Evolutionary conservation across 2,329 filamentous ascomycete genomes (phyloP), one percentile per base, ranked within the genome.

Genomic region (Hypoxylon sp.): DNA sequence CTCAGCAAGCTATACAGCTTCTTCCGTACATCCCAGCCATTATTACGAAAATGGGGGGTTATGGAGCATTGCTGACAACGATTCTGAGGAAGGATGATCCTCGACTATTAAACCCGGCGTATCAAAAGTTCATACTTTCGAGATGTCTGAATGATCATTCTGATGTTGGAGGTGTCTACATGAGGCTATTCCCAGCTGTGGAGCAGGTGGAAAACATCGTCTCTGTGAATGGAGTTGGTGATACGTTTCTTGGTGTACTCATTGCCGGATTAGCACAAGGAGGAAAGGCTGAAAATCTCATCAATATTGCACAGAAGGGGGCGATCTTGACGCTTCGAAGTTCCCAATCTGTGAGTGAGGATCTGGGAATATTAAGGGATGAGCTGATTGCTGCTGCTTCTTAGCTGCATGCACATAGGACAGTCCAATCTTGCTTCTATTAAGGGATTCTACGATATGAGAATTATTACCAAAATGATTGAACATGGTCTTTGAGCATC

Each of bases 151-250:
- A 77, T 8, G 76, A 77, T 2, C 77, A 82, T 20, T 74, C 74
- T 1, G 70, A 76, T 5, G 76, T 87, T 0, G 85, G 91, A 0
- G 93, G 92, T 0, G 79, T 97, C 2, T 97, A 97, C 66, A 91
- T 97, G 86, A 70, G 82, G 23, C 60, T 83, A 13, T 89, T 90
- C 68, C 83, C 89, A 0, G 77, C 88, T 0, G 82, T 81, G 1
- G 84, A 89, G 67, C 73, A 76, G 11, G 78, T 96, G 0, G 73
- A 80, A 13, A 84, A 94, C 17, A 78, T 96, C 1, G 84, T 93
- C 1, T 96, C 91, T 35, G 93, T 97, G 7, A 97, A 97, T 68
- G 94, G 93, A 0, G 91, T 91, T 2, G 94, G 94, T 0, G 94
- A 99, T 71, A 97, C 94, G 0, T 92, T 97, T 69, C 56, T 95